These are phyloP conservation scores for Coemansia asiatica DNA, from an alignment of 192 early-diverging fungal genomes.

Conservation along the genomic window DNA sequence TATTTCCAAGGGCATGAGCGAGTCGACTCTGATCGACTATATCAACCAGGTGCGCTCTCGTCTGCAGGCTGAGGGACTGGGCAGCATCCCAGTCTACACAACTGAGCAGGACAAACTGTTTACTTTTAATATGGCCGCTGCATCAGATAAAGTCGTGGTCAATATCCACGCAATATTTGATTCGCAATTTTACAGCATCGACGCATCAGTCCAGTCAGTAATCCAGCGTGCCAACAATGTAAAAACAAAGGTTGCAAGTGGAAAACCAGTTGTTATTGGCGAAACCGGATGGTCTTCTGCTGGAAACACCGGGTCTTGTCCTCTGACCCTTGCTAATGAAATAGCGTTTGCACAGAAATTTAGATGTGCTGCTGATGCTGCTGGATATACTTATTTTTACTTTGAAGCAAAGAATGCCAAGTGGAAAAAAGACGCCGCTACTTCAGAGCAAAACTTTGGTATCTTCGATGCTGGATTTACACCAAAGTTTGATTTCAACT, in stretches of 20 bases:
- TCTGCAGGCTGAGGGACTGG: slow-evolving; percentile 41
- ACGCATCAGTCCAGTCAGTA: slow-evolving; percentile 36
- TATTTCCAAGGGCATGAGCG: slow-evolving; percentile 40
- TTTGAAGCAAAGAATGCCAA: slow-evolving; percentile 54
- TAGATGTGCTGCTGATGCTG: slow-evolving; percentile 27
- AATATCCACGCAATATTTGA: slow-evolving; percentile 53
- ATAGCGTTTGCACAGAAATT: slow-evolving; percentile 32
- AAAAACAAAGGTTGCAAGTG: slow-evolving; percentile 27
- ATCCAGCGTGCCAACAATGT: slow-evolving; percentile 42
- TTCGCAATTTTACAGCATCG: slow-evolving; percentile 19
- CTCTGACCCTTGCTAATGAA: slow-evolving; percentile 35
- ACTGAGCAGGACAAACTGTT: slow-evolving; percentile 44
- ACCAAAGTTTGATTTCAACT: slow-evolving; percentile 22
- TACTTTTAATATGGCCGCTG: slow-evolving; percentile 29
- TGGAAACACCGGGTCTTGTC: slow-evolving; percentile 36
- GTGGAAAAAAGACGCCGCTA: slow-evolving; percentile 31
- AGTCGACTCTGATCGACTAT: slow-evolving; percentile 40
- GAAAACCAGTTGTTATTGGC: slow-evolving; percentile 38
- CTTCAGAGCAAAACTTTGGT: slow-evolving; percentile 41
- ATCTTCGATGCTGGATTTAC: slow-evolving; percentile 16
- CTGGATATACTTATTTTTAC: slow-evolving; percentile 45
- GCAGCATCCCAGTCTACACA: slow-evolving; percentile 46
- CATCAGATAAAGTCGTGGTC: slow-evolving; percentile 39
- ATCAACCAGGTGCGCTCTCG: slow-evolving; percentile 46
- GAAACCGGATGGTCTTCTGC: slow-evolving; percentile 50